Base-by-base conservation (phyloP, 768 basidiomycete genomes). In the Dentipellis fragilis region DNA sequence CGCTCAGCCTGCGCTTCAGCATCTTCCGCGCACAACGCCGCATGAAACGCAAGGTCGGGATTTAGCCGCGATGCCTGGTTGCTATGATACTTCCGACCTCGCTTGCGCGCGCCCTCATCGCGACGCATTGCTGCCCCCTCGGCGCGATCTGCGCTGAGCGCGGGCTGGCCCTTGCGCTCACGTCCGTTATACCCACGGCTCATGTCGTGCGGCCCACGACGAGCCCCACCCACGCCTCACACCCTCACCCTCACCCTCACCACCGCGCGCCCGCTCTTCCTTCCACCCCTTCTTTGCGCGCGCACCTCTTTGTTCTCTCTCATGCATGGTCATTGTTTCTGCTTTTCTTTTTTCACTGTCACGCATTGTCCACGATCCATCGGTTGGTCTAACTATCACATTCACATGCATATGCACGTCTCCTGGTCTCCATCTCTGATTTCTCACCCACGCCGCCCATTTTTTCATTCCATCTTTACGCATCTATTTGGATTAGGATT, bases 1-100 rank as follows among this genome's bases (percentile, higher is more conserved):
- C 73, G 0, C 74, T 85, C 19, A 68, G 80, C 56, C 60, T 84
- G 34, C 73, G 80, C 45, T 84, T 85, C 62, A 69, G 73, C 55
- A 67, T 85, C 45, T 85, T 84, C 66, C 70, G 82, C 52, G 75
- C 73, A 17, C 74, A 75, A 57, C 73, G 74, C 47, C 59, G 68
- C 57, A 62, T 72, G 19, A 59, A 59, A 51, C 67, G 69, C 46
- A 63, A 62, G 21, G 51, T 63, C 19, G 51, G 54, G 21, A 58
- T 61, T 14, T 63, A 39, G 52, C 38, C 1, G 17, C 42, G 42
- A 45, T 16, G n/a, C 42, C 10, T 45, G 42, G 42, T 19, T 45
- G 42, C 42, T 16, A 45, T 45, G n/a, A n/a, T 19, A 16, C 42
- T 9, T 16, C 16, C 42, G n/a, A 19, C 42, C 8, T 16, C 42